These are phyloP conservation scores for Penicillium atrosanguineum DNA, from an alignment of 495 filamentous ascomycete species.

Conservation along the genomic window DNA sequence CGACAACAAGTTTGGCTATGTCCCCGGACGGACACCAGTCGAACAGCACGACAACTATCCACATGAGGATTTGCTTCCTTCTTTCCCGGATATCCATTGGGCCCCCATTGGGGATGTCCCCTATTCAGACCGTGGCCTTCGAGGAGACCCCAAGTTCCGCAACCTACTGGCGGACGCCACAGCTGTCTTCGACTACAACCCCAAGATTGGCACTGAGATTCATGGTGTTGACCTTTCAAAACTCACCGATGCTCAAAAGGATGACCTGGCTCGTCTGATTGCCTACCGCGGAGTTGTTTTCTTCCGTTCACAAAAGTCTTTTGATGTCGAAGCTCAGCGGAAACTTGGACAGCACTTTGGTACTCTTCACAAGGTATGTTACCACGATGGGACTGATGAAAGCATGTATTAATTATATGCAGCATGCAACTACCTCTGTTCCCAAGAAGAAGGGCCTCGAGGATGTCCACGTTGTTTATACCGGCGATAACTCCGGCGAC, in stretches of 20 bases:
- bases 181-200: constrained; percentile 60
- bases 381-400: not conserved
- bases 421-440: constrained; percentile 58
- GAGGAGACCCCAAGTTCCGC: constrained; percentile 52
- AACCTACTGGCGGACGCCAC: constrained; percentile 51
- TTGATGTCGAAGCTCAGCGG: constrained; percentile 65
- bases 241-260: constrained; percentile 66
- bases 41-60: constrained; percentile 50
- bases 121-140: constrained; percentile 55
- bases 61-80: constrained; percentile 54
- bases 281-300: constrained; percentile 71
- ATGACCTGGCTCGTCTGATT: constrained; percentile 71
- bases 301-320: constrained; percentile 65
- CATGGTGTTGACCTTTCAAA: constrained; percentile 65
- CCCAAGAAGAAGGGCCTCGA: constrained; percentile 58
- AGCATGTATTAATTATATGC: constrained; percentile 3
- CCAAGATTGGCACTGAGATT: constrained; percentile 72
- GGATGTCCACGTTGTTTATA: constrained; percentile 68
- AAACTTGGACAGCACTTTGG: constrained; percentile 66
- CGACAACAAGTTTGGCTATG: constrained; percentile 38
- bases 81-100: constrained; percentile 58
- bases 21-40: constrained; percentile 48
- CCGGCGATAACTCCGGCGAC: constrained; percentile 60
- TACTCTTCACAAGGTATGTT: constrained; percentile 54
- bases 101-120: constrained; percentile 45